Evolutionary conservation across 495 filamentous ascomycete species (phyloP).

Genomic region (Lophium mytilinum): DNA sequence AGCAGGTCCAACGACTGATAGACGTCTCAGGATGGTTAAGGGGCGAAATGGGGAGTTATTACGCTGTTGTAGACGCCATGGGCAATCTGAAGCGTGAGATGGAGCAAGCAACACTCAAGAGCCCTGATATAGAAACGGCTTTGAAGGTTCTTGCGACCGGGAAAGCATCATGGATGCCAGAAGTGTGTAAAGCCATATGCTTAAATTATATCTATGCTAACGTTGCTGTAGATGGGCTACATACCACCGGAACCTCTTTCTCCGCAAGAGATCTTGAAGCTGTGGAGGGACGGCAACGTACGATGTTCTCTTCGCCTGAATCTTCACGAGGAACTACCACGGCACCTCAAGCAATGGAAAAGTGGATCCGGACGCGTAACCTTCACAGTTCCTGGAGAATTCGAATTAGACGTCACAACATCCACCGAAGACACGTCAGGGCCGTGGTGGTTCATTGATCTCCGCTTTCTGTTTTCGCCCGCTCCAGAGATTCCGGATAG

Average conservation of each 20-base stretch:
- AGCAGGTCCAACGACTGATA: slow-evolving; percentile 70
- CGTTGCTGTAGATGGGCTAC: slow-evolving; percentile 55
- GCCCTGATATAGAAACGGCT: slow-evolving; percentile 85
- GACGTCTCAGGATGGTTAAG: slow-evolving; percentile 70
- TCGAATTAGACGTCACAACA: slow-evolving; percentile 86
- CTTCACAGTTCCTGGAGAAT: slow-evolving; percentile 74
- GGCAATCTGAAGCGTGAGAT: slow-evolving; percentile 63
- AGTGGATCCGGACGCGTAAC: slow-evolving; percentile 76
- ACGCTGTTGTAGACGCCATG: slow-evolving; percentile 49
- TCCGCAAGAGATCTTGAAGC: slow-evolving; percentile 54
- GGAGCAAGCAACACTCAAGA: slow-evolving; percentile 57
- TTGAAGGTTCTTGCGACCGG: slow-evolving; percentile 73
- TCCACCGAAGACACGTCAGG: slow-evolving; percentile 68
- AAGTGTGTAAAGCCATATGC: slow-evolving; percentile 43
- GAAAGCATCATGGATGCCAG: slow-evolving; percentile 64
- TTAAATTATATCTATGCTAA: slow-evolving; percentile 15
- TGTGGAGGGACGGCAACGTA: slow-evolving; percentile 71
- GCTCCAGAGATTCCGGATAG: slow-evolving; percentile 39
- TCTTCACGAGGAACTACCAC: slow-evolving; percentile 66
- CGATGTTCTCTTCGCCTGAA: slow-evolving; percentile 71
- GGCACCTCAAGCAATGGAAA: slow-evolving; percentile 60
- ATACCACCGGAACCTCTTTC: slow-evolving; percentile 65
- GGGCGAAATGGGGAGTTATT: slow-evolving; percentile 48
- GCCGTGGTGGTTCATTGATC: slow-evolving; percentile 89
- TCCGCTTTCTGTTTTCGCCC: slow-evolving; percentile 75